Evolutionary conservation across 2,329 filamentous ascomycete species (phyloP).

Genomic region (Ceratocystis huliohia): DNA sequence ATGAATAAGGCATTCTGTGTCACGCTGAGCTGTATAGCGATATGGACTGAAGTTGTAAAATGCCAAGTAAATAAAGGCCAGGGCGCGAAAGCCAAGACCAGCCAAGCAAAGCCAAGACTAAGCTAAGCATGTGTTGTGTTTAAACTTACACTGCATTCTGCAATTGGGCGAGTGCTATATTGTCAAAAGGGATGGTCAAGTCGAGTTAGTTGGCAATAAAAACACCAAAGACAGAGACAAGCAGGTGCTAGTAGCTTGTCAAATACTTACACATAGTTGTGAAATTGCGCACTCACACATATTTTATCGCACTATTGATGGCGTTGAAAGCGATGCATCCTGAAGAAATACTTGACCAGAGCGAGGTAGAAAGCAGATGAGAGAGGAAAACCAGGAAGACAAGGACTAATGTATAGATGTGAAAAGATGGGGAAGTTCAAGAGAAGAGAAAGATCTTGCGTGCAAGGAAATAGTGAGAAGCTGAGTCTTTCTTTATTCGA

Average conservation of each 20-base stretch:
- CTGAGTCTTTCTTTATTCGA: no score
- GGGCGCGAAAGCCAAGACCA: not conserved
- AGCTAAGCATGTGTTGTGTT: not conserved
- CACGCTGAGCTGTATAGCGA: not conserved
- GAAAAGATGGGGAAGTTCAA: not conserved
- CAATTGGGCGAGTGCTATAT: conserved; percentile 37
- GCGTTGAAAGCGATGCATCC: conserved; percentile 17
- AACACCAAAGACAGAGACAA: not conserved
- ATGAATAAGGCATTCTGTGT: not conserved
- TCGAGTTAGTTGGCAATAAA: not conserved
- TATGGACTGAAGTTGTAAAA: not conserved
- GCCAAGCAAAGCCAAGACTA: conserved; percentile 6
- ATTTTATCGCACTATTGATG: conserved; percentile 15
- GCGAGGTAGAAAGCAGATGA: conserved; percentile 7
- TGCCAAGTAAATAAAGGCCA: not conserved
- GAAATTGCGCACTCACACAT: conserved; percentile 15
- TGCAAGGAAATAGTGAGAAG: no score
- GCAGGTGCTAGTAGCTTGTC: conserved; percentile 2
- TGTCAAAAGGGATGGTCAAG: not conserved
- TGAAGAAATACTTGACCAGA: not conserved
- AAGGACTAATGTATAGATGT: not conserved
- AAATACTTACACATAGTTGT: not conserved
- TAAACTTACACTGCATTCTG: conserved; percentile 39
- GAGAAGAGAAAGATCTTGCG: not conserved
- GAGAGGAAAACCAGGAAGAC: conserved; percentile 17